Evolutionary conservation across 225 moss, liverwort and hornwort genomes (phyloP).

Genomic region (Marchantia paleacea): DNA sequence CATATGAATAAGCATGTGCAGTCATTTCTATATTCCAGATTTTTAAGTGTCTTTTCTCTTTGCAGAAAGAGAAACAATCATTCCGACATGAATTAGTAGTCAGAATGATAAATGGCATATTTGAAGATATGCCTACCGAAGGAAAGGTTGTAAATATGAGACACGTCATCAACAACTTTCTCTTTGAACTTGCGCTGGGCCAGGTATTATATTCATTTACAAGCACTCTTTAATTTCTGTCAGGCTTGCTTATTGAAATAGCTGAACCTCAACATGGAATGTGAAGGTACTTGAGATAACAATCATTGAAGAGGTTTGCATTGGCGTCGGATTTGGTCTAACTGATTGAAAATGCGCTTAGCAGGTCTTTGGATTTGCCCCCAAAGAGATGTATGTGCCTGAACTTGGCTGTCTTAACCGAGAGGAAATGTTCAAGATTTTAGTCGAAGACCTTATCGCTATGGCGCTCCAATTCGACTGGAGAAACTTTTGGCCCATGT

Average conservation of each 20-base stretch:
- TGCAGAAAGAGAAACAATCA: neutral
- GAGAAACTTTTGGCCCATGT: slow-evolving; percentile 58
- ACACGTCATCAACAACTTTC: neutral
- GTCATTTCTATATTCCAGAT: neutral
- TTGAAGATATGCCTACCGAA: neutral
- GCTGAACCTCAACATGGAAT: too few species aligned
- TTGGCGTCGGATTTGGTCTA: too few species aligned
- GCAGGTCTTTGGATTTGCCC: neutral
- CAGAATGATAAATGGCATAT: neutral
- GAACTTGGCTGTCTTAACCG: neutral
- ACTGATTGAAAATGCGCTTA: too few species aligned
- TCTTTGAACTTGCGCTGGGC: slow-evolving; percentile 13
- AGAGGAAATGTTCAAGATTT: neutral
- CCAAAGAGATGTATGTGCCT: neutral
- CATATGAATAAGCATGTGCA: too few species aligned
- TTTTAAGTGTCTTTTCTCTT: neutral
- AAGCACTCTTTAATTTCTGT: too few species aligned
- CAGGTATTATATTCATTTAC: slow-evolving; percentile 10
- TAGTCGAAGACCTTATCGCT: neutral
- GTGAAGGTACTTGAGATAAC: too few species aligned
- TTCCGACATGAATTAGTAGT: neutral
- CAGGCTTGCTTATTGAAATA: too few species aligned
- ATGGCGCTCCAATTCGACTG: slow-evolving; percentile 39
- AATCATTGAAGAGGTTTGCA: too few species aligned
- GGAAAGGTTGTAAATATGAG: neutral